These are phyloP conservation scores for Spergularia bocconei DNA, from an alignment of 148 eudicot species.

Conservation along the genomic window DNA sequence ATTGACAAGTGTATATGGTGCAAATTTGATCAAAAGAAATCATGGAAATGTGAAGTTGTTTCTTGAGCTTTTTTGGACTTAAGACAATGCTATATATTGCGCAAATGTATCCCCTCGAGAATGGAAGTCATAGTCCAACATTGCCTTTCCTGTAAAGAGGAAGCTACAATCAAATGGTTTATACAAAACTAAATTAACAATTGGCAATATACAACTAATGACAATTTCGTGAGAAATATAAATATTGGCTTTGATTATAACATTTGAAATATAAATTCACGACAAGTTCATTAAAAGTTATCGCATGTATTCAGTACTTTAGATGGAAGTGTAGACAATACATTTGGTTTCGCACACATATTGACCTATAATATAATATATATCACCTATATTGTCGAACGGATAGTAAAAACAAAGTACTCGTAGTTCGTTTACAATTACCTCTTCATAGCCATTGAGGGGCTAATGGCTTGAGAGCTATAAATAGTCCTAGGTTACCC, in stretches of 20 bases:
- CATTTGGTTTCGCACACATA: too few relatives aligned
- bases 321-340: too few relatives aligned
- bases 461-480: neutral
- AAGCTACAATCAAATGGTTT: neutral
- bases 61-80: neutral
- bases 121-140: neutral
- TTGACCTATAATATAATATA: too few relatives aligned
- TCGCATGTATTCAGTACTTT: too few relatives aligned
- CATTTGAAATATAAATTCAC: too few relatives aligned
- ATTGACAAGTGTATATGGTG: neutral
- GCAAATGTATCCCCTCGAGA: neutral
- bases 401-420: too few relatives aligned
- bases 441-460: constrained; percentile 4
- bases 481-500: neutral
- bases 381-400: too few relatives aligned
- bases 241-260: too few relatives aligned
- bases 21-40: neutral
- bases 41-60: neutral
- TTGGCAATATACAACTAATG: too few relatives aligned
- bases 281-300: too few relatives aligned
- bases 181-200: too few relatives aligned
- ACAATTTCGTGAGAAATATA: too few relatives aligned
- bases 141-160: constrained; percentile 3
- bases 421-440: neutral
- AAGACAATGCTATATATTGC: neutral